phyloP scores from a whole-genome alignment of 2,329 filamentous ascomycete genomes.

The Didymella keratinophila region DNA sequence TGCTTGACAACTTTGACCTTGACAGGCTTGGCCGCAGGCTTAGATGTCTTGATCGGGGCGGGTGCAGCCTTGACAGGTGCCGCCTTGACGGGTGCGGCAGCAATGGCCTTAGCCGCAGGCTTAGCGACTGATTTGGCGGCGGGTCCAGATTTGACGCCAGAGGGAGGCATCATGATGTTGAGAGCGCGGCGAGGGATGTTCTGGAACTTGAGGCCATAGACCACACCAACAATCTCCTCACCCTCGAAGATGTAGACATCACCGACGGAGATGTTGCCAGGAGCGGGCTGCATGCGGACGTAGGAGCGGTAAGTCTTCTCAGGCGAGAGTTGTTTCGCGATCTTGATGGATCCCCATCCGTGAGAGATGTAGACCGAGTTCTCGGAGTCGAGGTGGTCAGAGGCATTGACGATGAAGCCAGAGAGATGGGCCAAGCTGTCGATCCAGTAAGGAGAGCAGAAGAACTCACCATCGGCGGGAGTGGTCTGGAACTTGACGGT shows the following conservation, averaged over 20 bases:
- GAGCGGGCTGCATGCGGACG: constrained; percentile 67
- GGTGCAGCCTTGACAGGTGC: constrained; percentile 47
- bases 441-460: constrained; percentile 67
- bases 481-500: constrained; percentile 63
- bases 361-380: constrained; percentile 69
- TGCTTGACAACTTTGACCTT: constrained; percentile 59
- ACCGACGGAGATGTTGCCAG: constrained; percentile 64
- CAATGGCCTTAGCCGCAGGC: constrained; percentile 47
- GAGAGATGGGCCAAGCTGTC: constrained; percentile 65
- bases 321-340: constrained; percentile 60
- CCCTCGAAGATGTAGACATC: constrained; percentile 68
- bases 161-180: constrained; percentile 71
- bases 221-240: constrained; percentile 65
- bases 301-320: constrained; percentile 66
- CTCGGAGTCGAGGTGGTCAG: constrained; percentile 65
- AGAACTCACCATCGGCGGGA: constrained; percentile 63
- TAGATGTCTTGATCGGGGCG: constrained; percentile 55
- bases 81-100: constrained; percentile 42
- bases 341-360: constrained; percentile 67
- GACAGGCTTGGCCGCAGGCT: constrained; percentile 60
- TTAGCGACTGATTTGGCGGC: constrained; percentile 42
- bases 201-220: constrained; percentile 71
- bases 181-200: constrained; percentile 71
- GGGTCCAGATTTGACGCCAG: constrained; percentile 53
- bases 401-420: constrained; percentile 68